These are phyloP conservation scores for Xylogone sp. DNA, from an alignment of 2,329 filamentous ascomycete genomes.

Conservation along the genomic window DNA sequence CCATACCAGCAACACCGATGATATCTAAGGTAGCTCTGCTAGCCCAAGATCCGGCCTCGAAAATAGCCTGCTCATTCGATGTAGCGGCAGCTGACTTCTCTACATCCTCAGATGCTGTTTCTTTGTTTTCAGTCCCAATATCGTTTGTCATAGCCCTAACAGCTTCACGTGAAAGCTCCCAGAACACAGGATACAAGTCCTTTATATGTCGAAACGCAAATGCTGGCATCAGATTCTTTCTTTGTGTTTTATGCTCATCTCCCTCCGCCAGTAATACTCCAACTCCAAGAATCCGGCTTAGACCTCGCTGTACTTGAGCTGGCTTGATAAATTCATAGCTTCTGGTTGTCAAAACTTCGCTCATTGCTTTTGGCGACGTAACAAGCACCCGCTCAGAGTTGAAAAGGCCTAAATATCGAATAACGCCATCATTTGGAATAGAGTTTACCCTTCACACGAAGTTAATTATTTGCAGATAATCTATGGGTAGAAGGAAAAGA, in stretches of 20 bases:
- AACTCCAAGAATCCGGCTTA: constrained; percentile 64
- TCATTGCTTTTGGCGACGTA: constrained; percentile 60
- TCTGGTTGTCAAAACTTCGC: constrained; percentile 65
- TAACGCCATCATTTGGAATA: constrained; percentile 64
- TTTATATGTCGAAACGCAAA: constrained; percentile 87
- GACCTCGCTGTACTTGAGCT: constrained; percentile 42
- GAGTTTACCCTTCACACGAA: constrained; percentile 44
- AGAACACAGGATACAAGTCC: constrained; percentile 79
- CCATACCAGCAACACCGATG: constrained; percentile 69
- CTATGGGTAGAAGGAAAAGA: neutral
- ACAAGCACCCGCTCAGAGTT: constrained; percentile 62
- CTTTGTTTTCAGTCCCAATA: constrained; percentile 36
- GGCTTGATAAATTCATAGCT: constrained; percentile 71
- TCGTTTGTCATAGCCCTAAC: constrained; percentile 56
- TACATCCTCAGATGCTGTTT: constrained; percentile 29
- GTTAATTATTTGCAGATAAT: neutral
- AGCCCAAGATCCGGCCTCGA: constrained; percentile 61
- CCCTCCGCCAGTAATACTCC: constrained; percentile 80
- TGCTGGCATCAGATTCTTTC: constrained; percentile 75
- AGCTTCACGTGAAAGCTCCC: constrained; percentile 69
- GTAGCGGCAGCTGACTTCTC: constrained; percentile 11
- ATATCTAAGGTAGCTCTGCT: constrained; percentile 71
- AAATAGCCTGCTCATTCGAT: constrained; percentile 31
- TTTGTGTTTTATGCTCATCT: constrained; percentile 81
- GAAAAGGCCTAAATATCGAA: constrained; percentile 60